Evolutionary conservation across 495 filamentous ascomycete genomes (phyloP).

Genomic region (Acidomyces sp.): DNA sequence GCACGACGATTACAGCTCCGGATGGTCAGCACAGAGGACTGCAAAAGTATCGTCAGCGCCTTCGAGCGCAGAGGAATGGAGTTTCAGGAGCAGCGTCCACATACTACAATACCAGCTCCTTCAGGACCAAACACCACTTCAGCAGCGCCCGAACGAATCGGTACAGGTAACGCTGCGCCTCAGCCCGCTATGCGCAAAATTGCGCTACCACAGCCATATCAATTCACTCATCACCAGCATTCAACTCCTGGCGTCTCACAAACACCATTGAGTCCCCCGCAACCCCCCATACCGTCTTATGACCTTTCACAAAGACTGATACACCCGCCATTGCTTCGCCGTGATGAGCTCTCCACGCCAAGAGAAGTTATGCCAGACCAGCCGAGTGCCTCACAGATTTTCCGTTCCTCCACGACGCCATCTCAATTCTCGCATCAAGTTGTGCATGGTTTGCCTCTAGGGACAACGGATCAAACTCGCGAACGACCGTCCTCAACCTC

Average conservation of each 20-base stretch:
- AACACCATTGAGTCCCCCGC: too few species aligned
- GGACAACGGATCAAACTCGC: not conserved
- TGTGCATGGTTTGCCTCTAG: too few species aligned
- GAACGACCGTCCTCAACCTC: conserved; percentile 2
- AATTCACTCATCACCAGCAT: too few species aligned
- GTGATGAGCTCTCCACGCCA: conserved; percentile 7
- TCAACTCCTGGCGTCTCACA: too few species aligned
- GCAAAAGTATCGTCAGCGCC: conserved; percentile 3
- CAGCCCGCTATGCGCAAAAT: too few species aligned
- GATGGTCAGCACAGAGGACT: conserved; percentile 2
- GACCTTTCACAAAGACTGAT: conserved; percentile 1
- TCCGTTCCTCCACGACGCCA: conserved; percentile 9
- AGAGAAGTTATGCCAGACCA: not conserved
- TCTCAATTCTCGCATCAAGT: not conserved
- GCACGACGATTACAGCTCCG: conserved; percentile 14
- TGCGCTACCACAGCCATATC: too few species aligned
- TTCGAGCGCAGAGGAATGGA: conserved; percentile 14
- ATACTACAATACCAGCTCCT: not conserved
- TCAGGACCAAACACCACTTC: not conserved
- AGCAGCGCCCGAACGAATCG: too few species aligned
- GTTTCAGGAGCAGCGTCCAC: conserved; percentile 9
- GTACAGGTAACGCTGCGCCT: too few species aligned
- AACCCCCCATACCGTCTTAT: too few species aligned
- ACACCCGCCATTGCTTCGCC: not conserved
- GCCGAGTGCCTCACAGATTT: conserved; percentile 5